A percentile compares a stretch with the other conserved stretches of the same genome.
Conservation (phyloP, 2,329 filamentous ascomycete genomes). For the Elsinoe ampelina region DNA sequence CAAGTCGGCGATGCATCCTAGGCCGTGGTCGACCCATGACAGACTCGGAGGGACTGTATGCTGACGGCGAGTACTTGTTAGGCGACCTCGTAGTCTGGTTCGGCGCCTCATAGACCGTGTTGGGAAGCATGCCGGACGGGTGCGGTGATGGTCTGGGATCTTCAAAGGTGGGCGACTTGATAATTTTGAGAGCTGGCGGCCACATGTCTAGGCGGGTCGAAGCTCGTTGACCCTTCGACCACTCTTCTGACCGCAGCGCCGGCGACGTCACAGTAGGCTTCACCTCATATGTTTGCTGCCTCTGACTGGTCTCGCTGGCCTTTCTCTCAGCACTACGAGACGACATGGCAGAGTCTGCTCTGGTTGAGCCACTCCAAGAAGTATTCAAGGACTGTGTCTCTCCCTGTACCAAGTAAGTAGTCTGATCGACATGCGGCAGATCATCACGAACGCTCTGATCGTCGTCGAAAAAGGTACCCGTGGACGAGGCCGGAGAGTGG, state of each 20-base stretch:
- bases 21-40: constrained; percentile 5
- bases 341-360: constrained; percentile 13
- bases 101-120: not conserved
- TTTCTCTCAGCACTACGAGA: constrained; percentile 9
- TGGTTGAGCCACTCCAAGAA: constrained; percentile 1
- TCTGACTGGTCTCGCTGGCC: not conserved
- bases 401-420: not conserved
- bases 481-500: constrained; percentile 12
- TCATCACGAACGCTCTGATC: constrained; percentile 2
- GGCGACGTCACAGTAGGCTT: not conserved
- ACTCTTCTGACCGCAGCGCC: not conserved
- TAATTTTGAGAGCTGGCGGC: constrained; percentile 5
- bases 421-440: not conserved
- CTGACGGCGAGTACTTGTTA: not conserved
- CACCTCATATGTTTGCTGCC: not conserved
- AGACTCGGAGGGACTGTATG: not conserved
- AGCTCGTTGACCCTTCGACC: constrained; percentile 3
- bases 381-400: not conserved
- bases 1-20: not conserved
- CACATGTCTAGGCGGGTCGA: constrained; percentile 9
- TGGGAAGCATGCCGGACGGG: not conserved
- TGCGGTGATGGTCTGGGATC: constrained; percentile 1
- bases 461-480: constrained; percentile 12
- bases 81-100: not conserved
- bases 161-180: constrained; percentile 3